These are phyloP conservation scores for Fusarium tanahbumbuense DNA, from an alignment of 2,329 filamentous ascomycete species.

Conservation along the genomic window DNA sequence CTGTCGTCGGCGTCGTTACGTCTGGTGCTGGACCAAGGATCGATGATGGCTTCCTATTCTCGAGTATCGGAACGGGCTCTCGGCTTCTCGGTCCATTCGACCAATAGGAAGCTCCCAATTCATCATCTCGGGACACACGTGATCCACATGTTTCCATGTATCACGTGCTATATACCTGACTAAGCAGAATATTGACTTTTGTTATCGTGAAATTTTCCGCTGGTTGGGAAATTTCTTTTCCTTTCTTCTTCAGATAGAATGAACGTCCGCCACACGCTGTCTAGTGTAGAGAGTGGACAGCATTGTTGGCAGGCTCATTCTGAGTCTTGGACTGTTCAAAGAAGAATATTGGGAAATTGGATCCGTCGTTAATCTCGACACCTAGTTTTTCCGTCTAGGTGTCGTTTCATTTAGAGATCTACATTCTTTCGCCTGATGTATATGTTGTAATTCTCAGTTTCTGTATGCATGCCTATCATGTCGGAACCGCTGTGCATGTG, in stretches of 20 bases:
- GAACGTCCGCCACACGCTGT: conserved; percentile 57
- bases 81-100: conserved; percentile 58
- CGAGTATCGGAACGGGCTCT: conserved; percentile 46
- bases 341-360: conserved; percentile 56
- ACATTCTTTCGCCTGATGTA: conserved; percentile 54
- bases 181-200: conserved; percentile 1
- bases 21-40: conserved; percentile 13
- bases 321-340: conserved; percentile 55
- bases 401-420: conserved; percentile 70
- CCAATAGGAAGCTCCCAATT: conserved; percentile 57
- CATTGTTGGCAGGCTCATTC: conserved; percentile 51
- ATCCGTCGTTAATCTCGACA: conserved; percentile 70
- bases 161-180: conserved; percentile 15
- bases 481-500: neutral
- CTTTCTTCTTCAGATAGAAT: conserved; percentile 63
- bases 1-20: conserved; percentile 39
- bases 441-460: neutral
- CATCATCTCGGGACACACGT: conserved; percentile 52
- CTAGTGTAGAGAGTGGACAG: conserved; percentile 47
- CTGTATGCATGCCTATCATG: neutral
- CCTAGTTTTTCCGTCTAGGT: conserved; percentile 61
- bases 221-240: conserved; percentile 34
- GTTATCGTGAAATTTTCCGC: conserved; percentile 7
- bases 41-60: conserved; percentile 40
- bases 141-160: conserved; percentile 7